phyloP scores from a whole-genome alignment of 169 alveolate genomes.

The Plasmodium cynomolgi region DNA sequence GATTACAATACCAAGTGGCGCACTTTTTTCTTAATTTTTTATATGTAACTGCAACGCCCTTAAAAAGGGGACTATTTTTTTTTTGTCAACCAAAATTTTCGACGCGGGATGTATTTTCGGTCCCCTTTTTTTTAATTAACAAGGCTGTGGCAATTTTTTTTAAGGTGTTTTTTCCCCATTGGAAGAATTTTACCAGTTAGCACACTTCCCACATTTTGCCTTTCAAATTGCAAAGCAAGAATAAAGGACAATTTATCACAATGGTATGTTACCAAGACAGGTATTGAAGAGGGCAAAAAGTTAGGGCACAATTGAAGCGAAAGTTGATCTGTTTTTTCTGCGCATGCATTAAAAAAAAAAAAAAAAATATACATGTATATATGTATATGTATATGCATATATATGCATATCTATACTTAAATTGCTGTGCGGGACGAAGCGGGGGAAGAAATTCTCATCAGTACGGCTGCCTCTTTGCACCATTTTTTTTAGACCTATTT shows the following conservation, averaged over 20 bases:
- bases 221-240: not conserved
- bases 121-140: not conserved
- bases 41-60: not conserved
- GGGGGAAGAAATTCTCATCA: not conserved
- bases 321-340: not conserved
- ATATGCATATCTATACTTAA: not conserved
- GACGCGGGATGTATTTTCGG: not conserved
- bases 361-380: not conserved
- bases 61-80: not conserved
- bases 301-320: not conserved
- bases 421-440: not conserved
- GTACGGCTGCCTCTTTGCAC: not conserved
- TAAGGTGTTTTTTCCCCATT: not conserved
- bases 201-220: not conserved
- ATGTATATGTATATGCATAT: not conserved
- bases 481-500: not conserved
- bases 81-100: not conserved
- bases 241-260: not conserved
- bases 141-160: not conserved
- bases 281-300: not conserved
- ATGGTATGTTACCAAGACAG: not conserved
- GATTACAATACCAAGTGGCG: not conserved
- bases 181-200: not conserved
- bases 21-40: not conserved
- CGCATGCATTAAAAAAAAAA: slow-evolving; percentile 2